These are phyloP conservation scores for Dichotomopilus funicola DNA, from an alignment of 2,329 filamentous ascomycete genomes.

Conservation along the genomic window DNA sequence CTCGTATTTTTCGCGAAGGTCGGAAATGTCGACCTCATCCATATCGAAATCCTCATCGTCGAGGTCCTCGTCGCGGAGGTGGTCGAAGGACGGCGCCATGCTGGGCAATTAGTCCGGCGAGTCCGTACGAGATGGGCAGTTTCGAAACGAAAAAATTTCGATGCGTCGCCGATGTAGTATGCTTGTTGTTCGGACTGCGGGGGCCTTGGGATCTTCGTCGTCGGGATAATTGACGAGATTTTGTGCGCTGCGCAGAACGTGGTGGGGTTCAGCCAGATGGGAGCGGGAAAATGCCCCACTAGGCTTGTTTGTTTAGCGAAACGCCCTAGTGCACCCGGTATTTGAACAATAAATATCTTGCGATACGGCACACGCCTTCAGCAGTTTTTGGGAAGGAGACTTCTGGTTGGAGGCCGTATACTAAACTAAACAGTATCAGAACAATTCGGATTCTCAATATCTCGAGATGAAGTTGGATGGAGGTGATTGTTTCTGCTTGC, in stretches of 20 bases:
- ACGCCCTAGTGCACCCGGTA: background rate
- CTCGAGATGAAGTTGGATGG: no score
- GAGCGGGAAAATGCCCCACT: constrained; percentile 20
- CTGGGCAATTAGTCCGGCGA: constrained; percentile 35
- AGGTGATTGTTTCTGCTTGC: background rate
- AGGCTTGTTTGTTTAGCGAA: background rate
- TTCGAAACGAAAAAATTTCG: constrained; percentile 2
- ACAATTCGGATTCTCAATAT: no score
- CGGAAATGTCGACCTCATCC: constrained; percentile 90
- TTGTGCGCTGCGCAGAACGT: constrained; percentile 25
- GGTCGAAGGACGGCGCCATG: constrained; percentile 93
- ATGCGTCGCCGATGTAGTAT: constrained; percentile 12
- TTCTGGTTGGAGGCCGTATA: no score
- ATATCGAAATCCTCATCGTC: constrained; percentile 80
- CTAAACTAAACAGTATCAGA: no score
- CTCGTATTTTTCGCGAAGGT: constrained; percentile 90
- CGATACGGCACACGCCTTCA: no score
- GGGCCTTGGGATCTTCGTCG: constrained; percentile 16
- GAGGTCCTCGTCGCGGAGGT: constrained; percentile 84
- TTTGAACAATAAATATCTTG: background rate
- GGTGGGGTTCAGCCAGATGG: constrained; percentile 23
- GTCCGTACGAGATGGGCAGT: constrained; percentile 6
- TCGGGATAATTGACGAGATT: constrained; percentile 24
- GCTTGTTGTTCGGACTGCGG: constrained; percentile 14
- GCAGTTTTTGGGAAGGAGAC: no score